Evolutionary conservation across 805 yeast genomes (phyloP), one percentile per base, ranked within the genome.

Genomic region (Kregervanrija pseudodelftensis): DNA sequence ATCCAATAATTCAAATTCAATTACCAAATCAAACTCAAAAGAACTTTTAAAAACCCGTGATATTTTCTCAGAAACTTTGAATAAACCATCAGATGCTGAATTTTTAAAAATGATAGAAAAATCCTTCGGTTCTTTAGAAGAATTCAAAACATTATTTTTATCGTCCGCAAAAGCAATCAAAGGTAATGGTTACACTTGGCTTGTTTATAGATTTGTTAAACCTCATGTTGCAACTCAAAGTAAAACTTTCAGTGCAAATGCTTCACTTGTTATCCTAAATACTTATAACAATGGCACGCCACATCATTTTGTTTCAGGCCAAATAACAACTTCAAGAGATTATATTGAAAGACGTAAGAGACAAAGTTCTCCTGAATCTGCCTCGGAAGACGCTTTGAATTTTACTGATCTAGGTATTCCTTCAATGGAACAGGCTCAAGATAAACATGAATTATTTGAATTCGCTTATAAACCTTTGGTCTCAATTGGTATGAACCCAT

Each of bases 281-380:
- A 83, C 96, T n/a, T 88, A 88, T 65, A 88, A 87, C 58, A 80
- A 90, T 5, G 98, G 98, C 5, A 73, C 86, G 7, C 95, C 96
- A 30, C 82, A 80, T 53, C 76, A 82, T 40, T 59, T 75, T 39
- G 68, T 76, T 61, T 71, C 73, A 42, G 81, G 74, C 49, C 80
- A 74, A 62, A 60, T 73, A 53, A 66, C 59, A 54, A 68, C 67
- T 37, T 73, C 74, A 30, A 55, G 59, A 48, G 60, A 51, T 40
- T 54, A 59, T 42, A 51, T 53, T 30, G 49, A 53, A 37, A 63
- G 58, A 45, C 53, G 54, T 35, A 46, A 22, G 8, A 22, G 28
- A 22, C 28, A 22, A 22, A 22, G 28, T 22, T 22, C 28, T 22
- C 28, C 28, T 7, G 28, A 22, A 22, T 34, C 46, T 8, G 42